These are phyloP conservation scores for Colletotrichum abscissum DNA, from an alignment of 2,329 filamentous ascomycete genomes.

Conservation along the genomic window DNA sequence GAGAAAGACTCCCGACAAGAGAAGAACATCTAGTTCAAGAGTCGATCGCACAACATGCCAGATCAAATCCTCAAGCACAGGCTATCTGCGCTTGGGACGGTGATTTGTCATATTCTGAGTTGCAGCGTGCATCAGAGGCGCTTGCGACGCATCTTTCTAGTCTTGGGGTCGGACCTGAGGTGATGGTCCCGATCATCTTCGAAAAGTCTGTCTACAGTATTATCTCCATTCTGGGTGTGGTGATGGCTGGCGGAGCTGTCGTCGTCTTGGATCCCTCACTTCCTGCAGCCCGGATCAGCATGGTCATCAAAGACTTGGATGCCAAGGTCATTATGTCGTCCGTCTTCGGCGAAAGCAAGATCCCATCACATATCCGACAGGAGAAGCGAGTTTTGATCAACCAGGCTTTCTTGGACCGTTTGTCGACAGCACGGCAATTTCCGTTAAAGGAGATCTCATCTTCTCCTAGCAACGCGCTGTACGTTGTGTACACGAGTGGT, in stretches of 20 bases:
- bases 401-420: background rate
- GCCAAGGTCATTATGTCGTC: constrained; percentile 14
- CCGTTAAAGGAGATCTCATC: rapidly evolving
- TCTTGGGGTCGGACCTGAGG: constrained; percentile 36
- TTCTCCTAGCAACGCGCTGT: background rate
- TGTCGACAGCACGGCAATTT: background rate
- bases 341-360: background rate
- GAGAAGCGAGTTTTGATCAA: background rate
- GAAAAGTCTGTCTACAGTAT: constrained; percentile 27
- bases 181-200: constrained; percentile 24
- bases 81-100: constrained; percentile 25
- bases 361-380: background rate
- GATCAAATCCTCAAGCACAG: background rate
- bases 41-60: background rate
- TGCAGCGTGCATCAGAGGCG: background rate
- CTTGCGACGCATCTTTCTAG: background rate
- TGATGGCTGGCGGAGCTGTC: constrained; percentile 15
- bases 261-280: constrained; percentile 23
- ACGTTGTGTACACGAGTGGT: constrained; percentile 22
- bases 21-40: background rate
- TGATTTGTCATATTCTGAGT: constrained; percentile 1
- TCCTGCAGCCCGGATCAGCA: background rate
- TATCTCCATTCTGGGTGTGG: constrained; percentile 19
- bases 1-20: background rate
- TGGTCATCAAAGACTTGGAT: constrained; percentile 16